Conservation (phyloP, 2,329 filamentous ascomycete species). For the Metarhizium humberi region DNA sequence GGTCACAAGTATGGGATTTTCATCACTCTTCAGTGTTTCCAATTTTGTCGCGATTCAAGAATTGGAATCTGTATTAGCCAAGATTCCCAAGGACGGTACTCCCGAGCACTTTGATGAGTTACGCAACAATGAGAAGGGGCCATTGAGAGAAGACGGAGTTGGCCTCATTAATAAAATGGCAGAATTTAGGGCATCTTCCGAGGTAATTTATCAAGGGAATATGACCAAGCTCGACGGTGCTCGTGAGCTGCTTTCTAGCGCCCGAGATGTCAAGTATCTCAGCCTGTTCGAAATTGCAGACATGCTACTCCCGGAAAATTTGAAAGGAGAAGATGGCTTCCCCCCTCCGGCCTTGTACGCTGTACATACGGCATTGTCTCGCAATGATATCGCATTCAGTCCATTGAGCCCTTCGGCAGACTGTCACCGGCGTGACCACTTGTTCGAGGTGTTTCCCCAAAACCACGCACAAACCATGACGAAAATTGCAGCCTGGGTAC, state of each 20-base stretch:
- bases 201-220: slow-evolving; percentile 37
- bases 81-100: slow-evolving; percentile 18
- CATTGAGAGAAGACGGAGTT: slow-evolving; percentile 32
- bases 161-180: slow-evolving; percentile 38
- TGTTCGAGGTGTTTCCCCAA: slow-evolving; percentile 48
- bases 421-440: slow-evolving; percentile 37
- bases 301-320: slow-evolving; percentile 27
- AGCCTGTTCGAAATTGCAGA: slow-evolving; percentile 42
- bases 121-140: slow-evolving; percentile 28
- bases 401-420: slow-evolving; percentile 38
- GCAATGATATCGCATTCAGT: slow-evolving; percentile 52
- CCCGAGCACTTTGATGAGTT: slow-evolving; percentile 22
- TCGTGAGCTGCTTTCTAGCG: slow-evolving; percentile 28
- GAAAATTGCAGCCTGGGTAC: slow-evolving; percentile 22
- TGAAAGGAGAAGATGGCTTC: slow-evolving; percentile 28
- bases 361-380: slow-evolving; percentile 54
- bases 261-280: slow-evolving; percentile 31
- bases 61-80: slow-evolving; percentile 27
- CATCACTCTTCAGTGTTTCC: slow-evolving; percentile 39
- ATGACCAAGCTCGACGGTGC: slow-evolving; percentile 39
- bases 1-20: slow-evolving; percentile 30
- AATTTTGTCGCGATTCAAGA: slow-evolving; percentile 33
- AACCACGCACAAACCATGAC: slow-evolving; percentile 19
- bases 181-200: slow-evolving; percentile 31
- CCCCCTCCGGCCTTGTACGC: slow-evolving; percentile 52